Evolutionary conservation across 176 grass and related monocot genomes (phyloP), one percentile per base, ranked within the genome.

Genomic region (Pontederia paniculata): DNA sequence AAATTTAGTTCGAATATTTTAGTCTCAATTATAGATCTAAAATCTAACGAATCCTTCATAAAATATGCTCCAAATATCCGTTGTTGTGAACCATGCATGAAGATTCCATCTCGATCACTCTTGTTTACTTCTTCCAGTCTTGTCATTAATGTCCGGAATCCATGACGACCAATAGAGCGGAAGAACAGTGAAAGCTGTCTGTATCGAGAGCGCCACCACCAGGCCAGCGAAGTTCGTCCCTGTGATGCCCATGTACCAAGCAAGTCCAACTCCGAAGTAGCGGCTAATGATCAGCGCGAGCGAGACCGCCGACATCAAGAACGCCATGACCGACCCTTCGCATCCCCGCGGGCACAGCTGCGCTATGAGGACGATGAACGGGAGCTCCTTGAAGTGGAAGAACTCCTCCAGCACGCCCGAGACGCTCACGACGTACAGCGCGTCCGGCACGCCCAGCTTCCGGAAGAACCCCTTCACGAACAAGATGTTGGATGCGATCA

Each of bases 261-360:
- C 83, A 66, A 98, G 83, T 22, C 75, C 83, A 75, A 93, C 87
- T 45, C 83, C 94, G 59, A 98, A 69, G 74, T 98, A 98, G 49
- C 94, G 80, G 12, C 94, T 88, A 55, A 93, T 17, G 17, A 88
- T 84, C 21, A 23, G 69, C 2, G 87, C 65, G 43, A 98, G 80
- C 48, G 94, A 80, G 54, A 93, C 75, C 2, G 78, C 75, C 3
- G 94, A 98, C 94, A 91, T 98, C 2, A 67, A 70, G 61, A 98
- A 98, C 17, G 94, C 87, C 94, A 98, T 93, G 52, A 98, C 62
- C 0, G 94, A 98, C 0, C 80, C 94, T 72, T 98, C 94, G 11
- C 94, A 98, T 7, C 87, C 87, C 52, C 62, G 21, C 17, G 94
- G 87, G 66, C 94, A 98, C 21, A 88, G 68, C 68, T 77, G 82